phyloP scores from a whole-genome alignment of 768 basidiomycete genomes.

The Tricholomella constricta region DNA sequence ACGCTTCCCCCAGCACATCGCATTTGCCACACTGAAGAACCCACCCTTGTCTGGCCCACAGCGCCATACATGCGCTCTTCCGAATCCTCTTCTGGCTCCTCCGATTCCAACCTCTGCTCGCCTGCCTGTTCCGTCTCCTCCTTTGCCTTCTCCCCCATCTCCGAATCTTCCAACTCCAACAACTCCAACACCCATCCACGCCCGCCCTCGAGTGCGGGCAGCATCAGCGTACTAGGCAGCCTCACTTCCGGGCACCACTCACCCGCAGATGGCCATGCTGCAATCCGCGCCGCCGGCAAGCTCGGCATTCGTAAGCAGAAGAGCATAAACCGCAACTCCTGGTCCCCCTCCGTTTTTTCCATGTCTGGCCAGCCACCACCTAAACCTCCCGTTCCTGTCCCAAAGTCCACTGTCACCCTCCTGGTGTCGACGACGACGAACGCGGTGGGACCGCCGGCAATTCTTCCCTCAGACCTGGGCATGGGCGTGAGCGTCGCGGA shows the following conservation, averaged over 20 bases:
- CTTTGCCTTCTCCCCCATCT: slow-evolving; percentile 29
- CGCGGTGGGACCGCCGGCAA: neutral
- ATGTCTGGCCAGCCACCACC: slow-evolving; percentile 1
- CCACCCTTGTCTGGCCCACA: slow-evolving; percentile 22
- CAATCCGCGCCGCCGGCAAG: slow-evolving; percentile 55
- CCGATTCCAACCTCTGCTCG: slow-evolving; percentile 28
- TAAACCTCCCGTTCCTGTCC: neutral
- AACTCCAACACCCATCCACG: slow-evolving; percentile 5
- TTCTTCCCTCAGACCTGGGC: neutral
- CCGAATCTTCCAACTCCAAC: slow-evolving; percentile 24
- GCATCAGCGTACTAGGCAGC: slow-evolving; percentile 20
- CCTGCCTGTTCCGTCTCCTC: slow-evolving; percentile 30
- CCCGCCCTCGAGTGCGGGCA: slow-evolving; percentile 21
- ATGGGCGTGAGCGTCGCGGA: neutral
- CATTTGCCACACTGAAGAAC: slow-evolving; percentile 16
- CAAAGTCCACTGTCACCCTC: slow-evolving; percentile 7
- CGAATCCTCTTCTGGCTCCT: slow-evolving; percentile 26
- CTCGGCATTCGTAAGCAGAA: slow-evolving; percentile 48
- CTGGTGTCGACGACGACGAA: slow-evolving; percentile 9
- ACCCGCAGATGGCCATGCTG: slow-evolving; percentile 32
- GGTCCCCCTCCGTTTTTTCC: slow-evolving; percentile 36
- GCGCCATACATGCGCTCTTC: slow-evolving; percentile 24
- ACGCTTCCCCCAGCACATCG: slow-evolving; percentile 30
- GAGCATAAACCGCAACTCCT: slow-evolving; percentile 52
- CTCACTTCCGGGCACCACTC: slow-evolving; percentile 8